phyloP scores from a whole-genome alignment of 805 yeast genomes.

The Peterozyma xylosa region DNA sequence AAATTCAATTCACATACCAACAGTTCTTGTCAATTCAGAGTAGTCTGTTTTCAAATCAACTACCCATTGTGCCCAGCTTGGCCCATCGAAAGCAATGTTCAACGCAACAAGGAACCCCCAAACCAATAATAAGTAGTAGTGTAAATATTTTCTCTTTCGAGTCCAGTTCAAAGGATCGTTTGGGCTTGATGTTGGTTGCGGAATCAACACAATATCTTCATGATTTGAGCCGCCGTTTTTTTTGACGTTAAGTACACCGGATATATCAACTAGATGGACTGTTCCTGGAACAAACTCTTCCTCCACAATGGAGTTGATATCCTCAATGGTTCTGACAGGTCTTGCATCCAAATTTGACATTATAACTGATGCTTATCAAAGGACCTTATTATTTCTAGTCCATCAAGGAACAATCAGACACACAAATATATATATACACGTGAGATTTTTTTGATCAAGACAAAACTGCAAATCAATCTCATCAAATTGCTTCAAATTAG shows the following conservation, averaged over 20 bases:
- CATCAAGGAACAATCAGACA: too few relatives aligned
- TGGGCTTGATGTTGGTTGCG: slow-evolving; percentile 62
- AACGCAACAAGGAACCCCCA: slow-evolving; percentile 17
- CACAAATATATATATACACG: too few relatives aligned
- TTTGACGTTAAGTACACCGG: slow-evolving; percentile 23
- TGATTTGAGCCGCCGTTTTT: slow-evolving; percentile 20
- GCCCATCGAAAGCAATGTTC: slow-evolving; percentile 15
- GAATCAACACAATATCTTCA: slow-evolving; percentile 43
- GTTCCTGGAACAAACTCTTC: slow-evolving; percentile 43
- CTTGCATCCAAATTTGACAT: too few relatives aligned
- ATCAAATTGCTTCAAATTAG: not conserved
- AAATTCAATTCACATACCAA: too few relatives aligned
- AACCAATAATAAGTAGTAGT: slow-evolving; percentile 10
- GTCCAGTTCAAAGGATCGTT: slow-evolving; percentile 69
- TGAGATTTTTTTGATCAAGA: too few relatives aligned
- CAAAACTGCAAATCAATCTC: not conserved
- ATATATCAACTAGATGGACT: slow-evolving; percentile 37
- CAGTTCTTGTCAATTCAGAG: too few relatives aligned
- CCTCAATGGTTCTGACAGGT: not conserved
- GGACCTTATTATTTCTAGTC: too few relatives aligned
- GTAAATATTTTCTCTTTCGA: slow-evolving; percentile 34
- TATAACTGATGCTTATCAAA: too few relatives aligned
- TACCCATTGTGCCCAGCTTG: slow-evolving; percentile 14
- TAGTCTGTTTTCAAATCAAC: slow-evolving; percentile 1
- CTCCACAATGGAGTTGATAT: slow-evolving; percentile 13